Evolutionary conservation across 23 red algal genomes (phyloP), one percentile per base, ranked within the genome.

Genomic region (Gracilariopsis chorda): DNA sequence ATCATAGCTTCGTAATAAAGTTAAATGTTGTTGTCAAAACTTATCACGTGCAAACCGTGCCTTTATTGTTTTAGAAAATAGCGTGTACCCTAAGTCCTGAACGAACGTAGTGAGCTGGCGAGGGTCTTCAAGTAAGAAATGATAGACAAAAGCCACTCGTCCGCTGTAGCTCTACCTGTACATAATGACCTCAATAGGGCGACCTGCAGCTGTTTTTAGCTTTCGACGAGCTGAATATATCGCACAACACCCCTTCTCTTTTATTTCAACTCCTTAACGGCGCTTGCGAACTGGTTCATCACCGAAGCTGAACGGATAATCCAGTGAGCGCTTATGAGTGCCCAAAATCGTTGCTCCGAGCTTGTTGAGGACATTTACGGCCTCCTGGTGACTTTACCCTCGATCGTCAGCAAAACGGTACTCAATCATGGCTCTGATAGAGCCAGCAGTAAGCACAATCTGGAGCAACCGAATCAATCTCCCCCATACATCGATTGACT

Each of bases 221-320:
- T 58, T 58, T 6, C 30, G 4, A 3, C 64, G 64, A 33, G 64
- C 64, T 41, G 30, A 41, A 71, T 71, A 71, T 7, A 71, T 32
- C 2, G 4, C 64, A 29, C 64, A 20, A 32, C 64, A 71, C 36
- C 64, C 64, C 39, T 20, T 71, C 64, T 32, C 64, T 2, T 19
- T 41, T 7, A 71, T 44, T 10, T 17, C 17, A 34, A 33, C 21
- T 32, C 64, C 64, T 71, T 4, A 33, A 32, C 36, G 64, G 3
- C 25, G 10, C 25, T 40, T 61, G 7, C 30, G 37, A 59, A 82
- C 37, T 40, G 77, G 46, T 39, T 51, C 46, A 61, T 82, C 14
- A 5, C 77, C 49, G 20, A 57, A 82, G 48, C 56, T 51, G 7
- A 82, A 82, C 46, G 77, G 77, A 29, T 59, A 82, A 8, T 40